Percentiles rank a stretch among this genome's conserved stretches.
Conservation (phyloP, 1,284 basidiomycete genomes). For the Pisolithus thermaeus region DNA sequence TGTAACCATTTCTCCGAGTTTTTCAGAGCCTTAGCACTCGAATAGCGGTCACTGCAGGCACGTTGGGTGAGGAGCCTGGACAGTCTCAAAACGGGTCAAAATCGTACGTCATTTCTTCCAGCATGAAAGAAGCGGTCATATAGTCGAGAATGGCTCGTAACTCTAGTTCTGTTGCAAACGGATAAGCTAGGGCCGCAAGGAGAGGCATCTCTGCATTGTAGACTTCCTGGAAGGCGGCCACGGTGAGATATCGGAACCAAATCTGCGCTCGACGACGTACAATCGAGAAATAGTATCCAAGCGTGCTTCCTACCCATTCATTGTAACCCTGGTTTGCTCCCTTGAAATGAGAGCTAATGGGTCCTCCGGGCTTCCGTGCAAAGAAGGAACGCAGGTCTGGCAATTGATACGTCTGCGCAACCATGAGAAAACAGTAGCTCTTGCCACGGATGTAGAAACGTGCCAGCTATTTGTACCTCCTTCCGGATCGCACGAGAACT, state of each 20-base stretch:
- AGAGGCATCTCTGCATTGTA: slow-evolving; percentile 26
- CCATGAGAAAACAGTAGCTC: slow-evolving; percentile 10
- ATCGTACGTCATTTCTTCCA: slow-evolving; percentile 27
- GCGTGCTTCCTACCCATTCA: slow-evolving; percentile 20
- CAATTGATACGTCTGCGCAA: slow-evolving; percentile 15
- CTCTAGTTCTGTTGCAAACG: slow-evolving; percentile 18
- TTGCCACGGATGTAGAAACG: neutral
- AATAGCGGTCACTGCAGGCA: slow-evolving; percentile 17
- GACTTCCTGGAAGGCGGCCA: slow-evolving; percentile 19
- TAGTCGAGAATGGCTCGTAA: slow-evolving; percentile 24
- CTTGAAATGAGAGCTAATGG: slow-evolving; percentile 23
- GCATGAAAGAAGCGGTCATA: slow-evolving; percentile 29
- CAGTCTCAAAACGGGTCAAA: neutral
- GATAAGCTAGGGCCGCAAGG: slow-evolving; percentile 23
- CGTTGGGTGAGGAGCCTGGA: neutral
- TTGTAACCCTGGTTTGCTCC: slow-evolving; percentile 20
- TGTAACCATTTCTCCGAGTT: slow-evolving; percentile 20
- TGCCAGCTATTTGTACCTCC: neutral
- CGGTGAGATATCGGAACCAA: neutral
- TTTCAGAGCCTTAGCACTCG: slow-evolving; percentile 13
- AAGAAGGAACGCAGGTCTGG: slow-evolving; percentile 21
- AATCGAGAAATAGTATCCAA: slow-evolving; percentile 19
- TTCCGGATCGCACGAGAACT: too few species aligned
- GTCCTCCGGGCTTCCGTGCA: slow-evolving; percentile 24
- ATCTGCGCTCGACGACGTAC: slow-evolving; percentile 11